A percentile compares a stretch with the other conserved stretches of the same genome.
These are phyloP conservation scores for Annulohypoxylon maeteangense DNA, from an alignment of 495 filamentous ascomycete genomes.

Conservation along the genomic window DNA sequence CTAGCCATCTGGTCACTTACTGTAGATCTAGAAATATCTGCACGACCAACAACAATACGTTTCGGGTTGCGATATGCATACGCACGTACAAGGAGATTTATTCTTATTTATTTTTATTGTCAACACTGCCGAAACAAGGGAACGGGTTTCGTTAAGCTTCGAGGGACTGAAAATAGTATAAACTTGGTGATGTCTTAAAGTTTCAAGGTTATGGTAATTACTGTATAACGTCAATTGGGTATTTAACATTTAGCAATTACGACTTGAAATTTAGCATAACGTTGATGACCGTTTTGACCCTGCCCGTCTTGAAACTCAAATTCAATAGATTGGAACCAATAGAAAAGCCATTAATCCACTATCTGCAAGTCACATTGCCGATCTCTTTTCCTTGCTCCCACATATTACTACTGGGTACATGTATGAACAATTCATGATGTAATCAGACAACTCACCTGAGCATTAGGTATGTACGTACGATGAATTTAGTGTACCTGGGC, in stretches of 20 bases:
- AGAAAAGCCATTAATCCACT: conserved; percentile 17
- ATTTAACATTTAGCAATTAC: not conserved
- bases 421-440: conserved; percentile 39
- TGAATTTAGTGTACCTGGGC: not conserved
- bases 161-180: conserved; percentile 8
- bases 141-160: not conserved
- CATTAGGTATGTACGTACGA: not conserved
- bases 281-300: conserved; percentile 14
- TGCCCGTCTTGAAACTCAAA: conserved; percentile 22
- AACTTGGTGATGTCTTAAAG: conserved; percentile 1
- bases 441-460: conserved; percentile 21
- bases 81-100: conserved; percentile 12
- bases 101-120: conserved; percentile 2
- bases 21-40: conserved; percentile 23
- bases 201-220: too few species aligned
- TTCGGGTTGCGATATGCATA: conserved; percentile 25
- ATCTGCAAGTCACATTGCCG: conserved; percentile 42
- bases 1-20: conserved; percentile 2
- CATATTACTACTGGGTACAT: conserved; percentile 25
- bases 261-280: not conserved
- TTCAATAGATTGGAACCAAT: conserved; percentile 26
- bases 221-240: not conserved
- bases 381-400: conserved; percentile 29
- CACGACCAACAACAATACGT: conserved; percentile 29
- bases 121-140: not conserved